Base-by-base conservation (phyloP, 352 stramenopile genomes). In the Globisporangium irregulare region DNA sequence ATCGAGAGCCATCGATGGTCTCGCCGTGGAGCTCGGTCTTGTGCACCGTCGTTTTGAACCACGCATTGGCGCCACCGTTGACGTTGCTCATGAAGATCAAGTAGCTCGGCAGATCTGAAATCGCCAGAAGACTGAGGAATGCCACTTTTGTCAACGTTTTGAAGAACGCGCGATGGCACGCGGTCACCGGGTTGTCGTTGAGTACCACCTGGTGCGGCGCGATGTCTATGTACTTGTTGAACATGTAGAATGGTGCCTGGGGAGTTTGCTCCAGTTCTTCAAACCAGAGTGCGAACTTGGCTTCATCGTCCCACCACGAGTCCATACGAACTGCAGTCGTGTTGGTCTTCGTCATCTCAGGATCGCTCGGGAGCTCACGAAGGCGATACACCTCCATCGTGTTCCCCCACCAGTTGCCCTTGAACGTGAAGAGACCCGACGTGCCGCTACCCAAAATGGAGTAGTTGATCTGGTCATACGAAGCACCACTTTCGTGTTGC, bases 161-260 rank as follows among this genome's bases (percentile, higher is more conserved):
- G 72, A 75, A 81, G 53, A 81, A 78, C 7, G 72, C 74, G n/a
- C 74, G 72, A 43, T 81, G 74, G 32, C 74, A 81, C 12, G 66
- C 66, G 0, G 74, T 81, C 24, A 73, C 6, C 1, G 63, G 62
- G 43, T 77, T 64, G 32, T 81, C 74, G 24, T 81, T 73, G 20
- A 73, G 57, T 15, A 70, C 66, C n/a, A 76, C 53, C 3, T 56
- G 54, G 5, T 53, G 48, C 2, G 72, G 32, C 24, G 69, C 66
- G 32, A 81, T 74, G 54, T 78, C 72, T 14, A 81, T 60, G 38
- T 69, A 71, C 36, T 73, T 54, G 54, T 61, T 61, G 2, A 81
- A 68, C 0, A 66, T 46, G 14, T 46, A 68, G 53, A 72, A 81
- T 14, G 72, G 72, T 15, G 71, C 72, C 2, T 74, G 63, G 10